Evolutionary conservation across 192 early-diverging fungal genomes (phyloP).

Genomic region (Podila minutissima): DNA sequence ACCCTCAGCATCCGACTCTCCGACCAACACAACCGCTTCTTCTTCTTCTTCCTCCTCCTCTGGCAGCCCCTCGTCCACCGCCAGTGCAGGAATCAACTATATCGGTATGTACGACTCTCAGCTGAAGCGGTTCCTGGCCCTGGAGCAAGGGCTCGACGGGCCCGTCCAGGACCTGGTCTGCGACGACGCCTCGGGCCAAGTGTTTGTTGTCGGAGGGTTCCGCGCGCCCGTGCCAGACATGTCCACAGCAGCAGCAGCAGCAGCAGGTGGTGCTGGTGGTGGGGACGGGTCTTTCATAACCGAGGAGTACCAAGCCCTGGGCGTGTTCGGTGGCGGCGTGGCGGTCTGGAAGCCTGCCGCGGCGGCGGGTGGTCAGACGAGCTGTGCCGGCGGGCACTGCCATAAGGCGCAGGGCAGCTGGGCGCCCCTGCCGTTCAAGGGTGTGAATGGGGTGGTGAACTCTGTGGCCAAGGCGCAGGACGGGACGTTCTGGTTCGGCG

Average conservation of each 20-base stretch:
- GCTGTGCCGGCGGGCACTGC: not conserved
- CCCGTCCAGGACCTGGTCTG: conserved; percentile 47
- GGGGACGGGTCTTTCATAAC: not conserved
- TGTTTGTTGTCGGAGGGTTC: conserved; percentile 51
- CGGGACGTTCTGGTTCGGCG: conserved; percentile 71
- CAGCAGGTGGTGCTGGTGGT: not conserved
- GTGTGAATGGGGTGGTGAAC: conserved; percentile 73
- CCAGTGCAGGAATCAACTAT: conserved; percentile 18
- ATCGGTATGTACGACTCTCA: conserved; percentile 41
- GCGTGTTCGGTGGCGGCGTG: conserved; percentile 39
- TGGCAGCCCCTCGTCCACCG: no score
- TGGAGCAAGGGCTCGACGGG: conserved; percentile 46
- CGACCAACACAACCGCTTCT: not conserved
- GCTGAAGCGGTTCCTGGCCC: conserved; percentile 25
- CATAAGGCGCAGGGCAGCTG: conserved; percentile 48
- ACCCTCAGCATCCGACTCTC: not conserved
- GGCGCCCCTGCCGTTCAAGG: conserved; percentile 70
- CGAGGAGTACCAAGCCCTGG: conserved; percentile 3
- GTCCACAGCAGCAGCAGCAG: not conserved
- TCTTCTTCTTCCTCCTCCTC: no score
- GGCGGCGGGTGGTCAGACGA: no score
- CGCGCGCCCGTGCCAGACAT: conserved; percentile 18
- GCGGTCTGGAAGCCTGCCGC: conserved; percentile 28
- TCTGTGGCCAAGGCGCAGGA: conserved; percentile 61
- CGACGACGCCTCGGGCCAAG: conserved; percentile 29